phyloP scores from a whole-genome alignment of 2,329 filamentous ascomycete species.

The Coniochaeta sp. region DNA sequence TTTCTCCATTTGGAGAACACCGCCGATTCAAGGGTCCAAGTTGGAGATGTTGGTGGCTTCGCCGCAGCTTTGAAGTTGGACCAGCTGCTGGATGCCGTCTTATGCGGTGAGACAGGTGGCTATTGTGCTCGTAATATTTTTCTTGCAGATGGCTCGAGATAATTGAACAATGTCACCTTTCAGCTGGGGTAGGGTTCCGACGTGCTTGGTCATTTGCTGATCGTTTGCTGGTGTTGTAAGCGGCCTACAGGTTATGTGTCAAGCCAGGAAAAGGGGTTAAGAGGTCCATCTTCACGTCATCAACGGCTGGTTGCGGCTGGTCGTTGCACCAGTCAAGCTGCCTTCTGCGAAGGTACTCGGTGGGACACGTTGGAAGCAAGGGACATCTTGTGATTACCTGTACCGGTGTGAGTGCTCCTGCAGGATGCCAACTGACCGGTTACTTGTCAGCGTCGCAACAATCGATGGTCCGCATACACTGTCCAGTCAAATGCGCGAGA shows the following conservation, averaged over 20 bases:
- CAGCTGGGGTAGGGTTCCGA: too few species aligned
- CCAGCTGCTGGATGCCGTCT: neutral
- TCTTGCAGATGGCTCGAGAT: neutral
- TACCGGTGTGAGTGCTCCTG: neutral
- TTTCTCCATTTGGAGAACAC: neutral
- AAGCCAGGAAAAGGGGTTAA: too few species aligned
- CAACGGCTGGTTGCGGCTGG: too few species aligned
- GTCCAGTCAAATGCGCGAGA: neutral
- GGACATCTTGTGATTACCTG: neutral
- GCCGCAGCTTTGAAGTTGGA: neutral
- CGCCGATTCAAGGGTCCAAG: neutral
- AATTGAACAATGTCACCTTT: too few species aligned
- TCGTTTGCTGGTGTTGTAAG: too few species aligned
- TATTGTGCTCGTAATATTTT: neutral
- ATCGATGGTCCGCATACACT: neutral
- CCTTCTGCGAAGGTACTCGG: neutral
- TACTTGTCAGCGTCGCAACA: neutral
- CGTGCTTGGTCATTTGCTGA: too few species aligned
- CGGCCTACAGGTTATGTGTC: too few species aligned
- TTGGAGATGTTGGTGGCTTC: neutral
- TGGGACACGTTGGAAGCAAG: neutral
- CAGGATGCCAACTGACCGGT: neutral
- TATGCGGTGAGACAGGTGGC: neutral
- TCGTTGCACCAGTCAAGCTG: too few species aligned
- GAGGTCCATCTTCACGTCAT: too few species aligned